Conservation (phyloP, 805 yeast species). For the Candida boleticola region DNA sequence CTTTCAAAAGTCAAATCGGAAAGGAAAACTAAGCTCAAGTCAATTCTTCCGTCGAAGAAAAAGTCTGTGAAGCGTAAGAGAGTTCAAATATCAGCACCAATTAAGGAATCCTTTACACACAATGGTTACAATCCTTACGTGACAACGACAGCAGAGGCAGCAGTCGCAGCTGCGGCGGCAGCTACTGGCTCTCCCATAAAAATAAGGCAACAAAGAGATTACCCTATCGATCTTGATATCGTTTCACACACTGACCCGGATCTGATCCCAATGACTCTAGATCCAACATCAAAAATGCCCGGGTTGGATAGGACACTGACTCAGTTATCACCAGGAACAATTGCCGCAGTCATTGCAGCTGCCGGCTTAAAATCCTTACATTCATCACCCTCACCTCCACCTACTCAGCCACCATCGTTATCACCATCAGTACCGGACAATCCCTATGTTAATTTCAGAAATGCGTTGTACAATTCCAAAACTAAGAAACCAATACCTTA, state of each 20-base stretch:
- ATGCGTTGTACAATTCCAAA: neutral
- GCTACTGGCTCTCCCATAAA: neutral
- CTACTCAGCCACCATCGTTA: neutral
- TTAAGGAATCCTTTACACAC: slow-evolving; percentile 14
- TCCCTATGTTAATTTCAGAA: neutral
- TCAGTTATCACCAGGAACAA: neutral
- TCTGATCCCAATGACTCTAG: neutral
- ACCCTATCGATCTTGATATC: neutral
- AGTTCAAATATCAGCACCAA: slow-evolving; percentile 16
- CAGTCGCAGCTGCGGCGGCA: slow-evolving; percentile 2
- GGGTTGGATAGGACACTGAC: neutral
- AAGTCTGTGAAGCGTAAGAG: neutral
- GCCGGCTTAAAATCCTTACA: neutral
- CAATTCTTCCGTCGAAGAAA: neutral
- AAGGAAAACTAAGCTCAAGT: neutral
- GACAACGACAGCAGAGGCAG: slow-evolving; percentile 2
- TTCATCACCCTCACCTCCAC: slow-evolving; percentile 1
- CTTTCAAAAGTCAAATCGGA: neutral
- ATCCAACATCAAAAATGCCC: neutral
- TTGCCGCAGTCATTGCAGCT: slow-evolving; percentile 1
- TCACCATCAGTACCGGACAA: slow-evolving; percentile 3
- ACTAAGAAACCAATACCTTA: slow-evolving; percentile 1
- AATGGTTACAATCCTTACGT: slow-evolving; percentile 7
- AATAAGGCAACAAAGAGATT: neutral
- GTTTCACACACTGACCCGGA: neutral